Evolutionary conservation across 805 yeast genomes (phyloP).

Genomic region (Lachancea cidri): DNA sequence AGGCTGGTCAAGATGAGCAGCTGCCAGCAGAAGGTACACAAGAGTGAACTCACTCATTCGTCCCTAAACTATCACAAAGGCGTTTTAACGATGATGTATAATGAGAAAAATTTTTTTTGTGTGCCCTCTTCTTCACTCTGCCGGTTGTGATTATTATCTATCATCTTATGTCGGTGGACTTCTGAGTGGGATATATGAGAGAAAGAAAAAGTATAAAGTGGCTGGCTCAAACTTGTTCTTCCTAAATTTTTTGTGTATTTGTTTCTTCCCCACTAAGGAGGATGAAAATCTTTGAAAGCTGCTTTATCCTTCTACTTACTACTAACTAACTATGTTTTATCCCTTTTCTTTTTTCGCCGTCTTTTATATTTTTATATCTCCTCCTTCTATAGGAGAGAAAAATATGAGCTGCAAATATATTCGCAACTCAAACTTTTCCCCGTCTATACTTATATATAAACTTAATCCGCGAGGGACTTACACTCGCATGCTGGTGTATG

Average conservation of each 20-base stretch:
- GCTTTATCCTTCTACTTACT: conserved; percentile 1
- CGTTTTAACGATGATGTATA: conserved; percentile 11
- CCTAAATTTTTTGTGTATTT: background rate
- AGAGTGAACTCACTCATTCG: conserved; percentile 3
- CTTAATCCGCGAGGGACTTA: no score
- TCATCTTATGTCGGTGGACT: background rate
- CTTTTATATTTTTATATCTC: background rate
- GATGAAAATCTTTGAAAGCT: background rate
- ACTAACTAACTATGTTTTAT: background rate
- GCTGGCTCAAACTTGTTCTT: background rate
- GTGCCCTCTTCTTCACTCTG: background rate
- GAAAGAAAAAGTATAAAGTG: background rate
- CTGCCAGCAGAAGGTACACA: conserved; percentile 31
- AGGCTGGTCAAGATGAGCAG: conserved; percentile 60
- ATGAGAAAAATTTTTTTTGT: conserved; percentile 6
- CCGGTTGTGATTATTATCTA: background rate
- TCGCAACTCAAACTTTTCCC: no score
- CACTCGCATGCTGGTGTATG: no score
- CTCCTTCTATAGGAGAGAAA: no score
- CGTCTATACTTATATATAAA: no score
- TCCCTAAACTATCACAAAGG: conserved; percentile 6
- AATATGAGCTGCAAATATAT: no score
- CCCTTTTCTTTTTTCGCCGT: conserved; percentile 1
- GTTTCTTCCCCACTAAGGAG: background rate
- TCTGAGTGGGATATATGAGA: background rate